Evolutionary conservation across 192 early-diverging fungal species (phyloP), one percentile per base, ranked within the genome.

Genomic region (Umbelopsis isabellina): DNA sequence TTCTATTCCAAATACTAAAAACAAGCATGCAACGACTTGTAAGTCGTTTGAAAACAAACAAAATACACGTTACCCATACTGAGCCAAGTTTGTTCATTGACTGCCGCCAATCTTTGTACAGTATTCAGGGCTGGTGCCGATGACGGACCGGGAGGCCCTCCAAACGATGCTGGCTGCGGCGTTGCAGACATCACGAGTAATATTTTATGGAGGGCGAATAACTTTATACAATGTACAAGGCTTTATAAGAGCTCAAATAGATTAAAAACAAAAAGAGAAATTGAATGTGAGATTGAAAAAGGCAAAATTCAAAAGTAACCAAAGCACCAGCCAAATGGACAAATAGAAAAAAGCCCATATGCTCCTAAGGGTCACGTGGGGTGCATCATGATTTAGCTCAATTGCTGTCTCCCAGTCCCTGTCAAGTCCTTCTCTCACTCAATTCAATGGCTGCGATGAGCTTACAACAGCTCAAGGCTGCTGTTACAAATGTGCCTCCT

Each of bases 401-500:
- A n/a, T 1, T 16, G 20, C 2, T 25, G 51, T 30, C 30, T 13
- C 13, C 11, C 9, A n/a, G 10, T 4, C 25, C 23, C 55, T 61
- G 27, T 18, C 15, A 12, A 61, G 37, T 2, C 0, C 30, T 52
- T 25, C 11, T 53, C 23, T 35, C 55, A 33, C 30, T 30, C 21
- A 27, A 35, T 13, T 18, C 1, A 4, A 41, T 41, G 37, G 37
- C 37, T 41, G 37, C 37, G 37, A 61, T 61, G 55, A 61, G 55
- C 55, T 61, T 30, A 25, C 55, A 61, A 61, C 27, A 61, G 55
- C 55, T 69, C 67, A 69, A 64, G 48, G 47, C 75, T 18, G 68
- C 72, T 37, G 35, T 82, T 61, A 71, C 70, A 10, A 85, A 81
- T 70, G 81, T 85, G 46, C 83, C 83, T 22, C 66, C 81, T 13